Conservation (phyloP, 179 eudicot genomes). For the Pouteria campechiana region DNA sequence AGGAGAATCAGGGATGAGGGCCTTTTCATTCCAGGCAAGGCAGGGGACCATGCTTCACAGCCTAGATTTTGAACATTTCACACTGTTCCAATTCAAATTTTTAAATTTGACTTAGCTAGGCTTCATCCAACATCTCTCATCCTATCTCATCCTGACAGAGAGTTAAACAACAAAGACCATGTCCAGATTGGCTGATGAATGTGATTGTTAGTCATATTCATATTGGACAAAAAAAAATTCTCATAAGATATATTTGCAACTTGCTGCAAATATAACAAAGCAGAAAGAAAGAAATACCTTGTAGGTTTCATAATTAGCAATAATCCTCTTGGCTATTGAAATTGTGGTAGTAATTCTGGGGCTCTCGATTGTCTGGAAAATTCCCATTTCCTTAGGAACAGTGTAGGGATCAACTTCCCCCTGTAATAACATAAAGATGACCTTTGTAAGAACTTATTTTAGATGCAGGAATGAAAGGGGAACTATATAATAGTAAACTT, state of each 20-base stretch:
- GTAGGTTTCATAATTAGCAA: slow-evolving; percentile 70
- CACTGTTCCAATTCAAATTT: too few species aligned
- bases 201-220: not conserved
- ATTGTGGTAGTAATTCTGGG: slow-evolving; percentile 69
- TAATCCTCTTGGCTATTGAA: slow-evolving; percentile 62
- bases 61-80: too few species aligned
- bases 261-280: not conserved
- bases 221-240: not conserved
- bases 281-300: slow-evolving; percentile 25
- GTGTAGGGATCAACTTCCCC: slow-evolving; percentile 53
- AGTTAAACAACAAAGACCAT: not conserved
- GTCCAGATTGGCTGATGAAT: not conserved
- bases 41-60: too few species aligned
- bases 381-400: slow-evolving; percentile 75
- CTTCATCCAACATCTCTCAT: not conserved
- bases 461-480: not conserved
- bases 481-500: slow-evolving; percentile 16
- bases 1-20: too few species aligned
- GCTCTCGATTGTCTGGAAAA: slow-evolving; percentile 61
- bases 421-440: slow-evolving; percentile 31
- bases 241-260: not conserved
- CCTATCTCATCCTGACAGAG: not conserved
- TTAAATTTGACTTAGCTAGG: not conserved
- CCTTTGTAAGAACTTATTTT: not conserved
- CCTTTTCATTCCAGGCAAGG: too few species aligned